Percentiles rank a stretch among this genome's conserved stretches.
phyloP scores from a whole-genome alignment of 805 yeast species.

The Wickerhamomyces pijperi region DNA sequence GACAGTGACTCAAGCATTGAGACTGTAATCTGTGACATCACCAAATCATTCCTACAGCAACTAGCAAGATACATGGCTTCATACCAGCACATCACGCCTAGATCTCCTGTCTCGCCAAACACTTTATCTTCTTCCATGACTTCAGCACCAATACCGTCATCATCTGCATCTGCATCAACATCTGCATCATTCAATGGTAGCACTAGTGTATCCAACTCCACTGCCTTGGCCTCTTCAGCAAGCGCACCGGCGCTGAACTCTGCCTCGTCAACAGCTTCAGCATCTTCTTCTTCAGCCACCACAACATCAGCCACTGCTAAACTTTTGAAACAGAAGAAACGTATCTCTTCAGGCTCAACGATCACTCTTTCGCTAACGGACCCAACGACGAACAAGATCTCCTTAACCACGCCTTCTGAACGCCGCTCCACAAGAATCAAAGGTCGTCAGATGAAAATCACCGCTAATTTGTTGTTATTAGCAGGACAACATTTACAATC shows the following conservation, averaged over 20 bases:
- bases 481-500: slow-evolving; percentile 76
- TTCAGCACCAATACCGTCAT: neutral
- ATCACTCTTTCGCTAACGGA: slow-evolving; percentile 14
- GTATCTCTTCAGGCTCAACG: slow-evolving; percentile 21
- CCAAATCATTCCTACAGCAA: slow-evolving; percentile 49
- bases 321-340: too few relatives aligned
- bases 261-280: too few relatives aligned
- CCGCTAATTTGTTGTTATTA: slow-evolving; percentile 67
- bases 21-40: slow-evolving; percentile 63
- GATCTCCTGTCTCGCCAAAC: slow-evolving; percentile 43
- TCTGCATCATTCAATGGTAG: too few relatives aligned
- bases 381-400: slow-evolving; percentile 24
- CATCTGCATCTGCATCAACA: neutral
- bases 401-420: slow-evolving; percentile 23
- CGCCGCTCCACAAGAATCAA: slow-evolving; percentile 34
- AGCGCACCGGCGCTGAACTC: too few relatives aligned
- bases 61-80: slow-evolving; percentile 64
- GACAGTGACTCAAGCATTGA: slow-evolving; percentile 27
- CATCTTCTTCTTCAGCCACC: neutral
- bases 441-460: slow-evolving; percentile 66
- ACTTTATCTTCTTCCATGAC: neutral
- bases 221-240: too few relatives aligned
- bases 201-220: too few relatives aligned
- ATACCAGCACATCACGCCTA: slow-evolving; percentile 65
- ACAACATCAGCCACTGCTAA: slow-evolving; percentile 37